These are phyloP conservation scores for Phaeosphaeriaceae sp. DNA, from an alignment of 2,329 filamentous ascomycete genomes.

Conservation along the genomic window DNA sequence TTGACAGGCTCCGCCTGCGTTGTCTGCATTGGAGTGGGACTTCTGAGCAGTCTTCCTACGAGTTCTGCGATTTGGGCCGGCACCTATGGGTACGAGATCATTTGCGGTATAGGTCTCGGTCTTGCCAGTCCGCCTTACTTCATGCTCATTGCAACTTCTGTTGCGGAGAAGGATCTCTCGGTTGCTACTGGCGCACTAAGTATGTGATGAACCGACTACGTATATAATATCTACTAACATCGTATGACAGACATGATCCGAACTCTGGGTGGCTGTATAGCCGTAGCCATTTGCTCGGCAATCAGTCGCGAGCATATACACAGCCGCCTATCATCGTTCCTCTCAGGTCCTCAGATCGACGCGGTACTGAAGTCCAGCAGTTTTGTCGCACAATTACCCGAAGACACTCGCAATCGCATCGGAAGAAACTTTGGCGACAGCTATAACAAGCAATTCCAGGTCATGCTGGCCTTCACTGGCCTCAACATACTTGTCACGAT, in stretches of 20 bases:
- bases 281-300: conserved; percentile 40
- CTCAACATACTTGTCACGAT: conserved; percentile 33
- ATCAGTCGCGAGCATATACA: conserved; percentile 25
- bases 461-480: conserved; percentile 34
- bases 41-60: conserved; percentile 35
- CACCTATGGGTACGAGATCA: conserved; percentile 38
- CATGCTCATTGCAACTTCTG: conserved; percentile 30
- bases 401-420: conserved; percentile 17
- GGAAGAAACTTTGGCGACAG: conserved; percentile 36
- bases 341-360: conserved; percentile 29
- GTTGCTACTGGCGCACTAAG: conserved; percentile 38
- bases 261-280: conserved; percentile 40
- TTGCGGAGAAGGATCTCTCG: conserved; percentile 33
- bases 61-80: conserved; percentile 21
- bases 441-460: conserved; percentile 42
- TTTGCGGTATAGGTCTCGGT: conserved; percentile 37
- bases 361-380: conserved; percentile 25
- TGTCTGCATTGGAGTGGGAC: conserved; percentile 32
- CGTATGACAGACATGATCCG: conserved; percentile 30
- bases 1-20: conserved; percentile 27
- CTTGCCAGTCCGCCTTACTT: conserved; percentile 36
- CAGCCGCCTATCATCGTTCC: conserved; percentile 21
- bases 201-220: not conserved
- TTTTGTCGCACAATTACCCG: conserved; percentile 23
- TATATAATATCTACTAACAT: not conserved